Base-by-base conservation (phyloP, 108 stramenopile genomes). In the Cyclotella sp. region DNA sequence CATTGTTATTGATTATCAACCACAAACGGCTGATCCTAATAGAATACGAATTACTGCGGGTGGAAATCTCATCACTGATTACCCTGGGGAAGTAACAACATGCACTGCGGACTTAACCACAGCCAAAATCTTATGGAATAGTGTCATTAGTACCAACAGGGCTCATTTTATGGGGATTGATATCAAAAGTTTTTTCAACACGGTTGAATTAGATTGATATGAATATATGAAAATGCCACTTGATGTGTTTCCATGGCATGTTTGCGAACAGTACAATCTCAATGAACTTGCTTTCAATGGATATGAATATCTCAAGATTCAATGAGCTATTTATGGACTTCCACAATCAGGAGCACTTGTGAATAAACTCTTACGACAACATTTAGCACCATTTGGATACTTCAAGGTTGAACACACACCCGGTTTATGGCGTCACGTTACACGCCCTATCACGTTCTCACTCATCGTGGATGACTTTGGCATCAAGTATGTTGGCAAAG, bases 391-490 rank as follows among this genome's bases (percentile, higher is more conserved):
- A 21, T 12, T 61, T 68, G 84, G 84, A 22, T 85, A 85, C 41
- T 53, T 57, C n/a, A 28, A 43, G 40, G 72, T 68, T 21, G 46
- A 43, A 10, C 62, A 66, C 70, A 88, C 88, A 13, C 85, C 77
- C 15, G 87, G 87, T 15, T 54, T 88, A 14, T 88, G 70, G 71
- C 52, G 45, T 15, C 83, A 88, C 47, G 42, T 29, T 14, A 47
- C 65, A 6, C 63, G 76, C 7, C 71, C 68, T n/a, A 63, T 82
- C 0, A 19, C 30, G 18, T 88, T 86, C 62, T 49, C 84, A 0
- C 74, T 89, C 21, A 83, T 84, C 26, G 88, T 89, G 2, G 69
- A 70, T 40, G 85, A 89, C 44, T 89, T 89, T 73, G 84, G 81
- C 49, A 64, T 89, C 51, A 70, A 70, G 42, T 86, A 84, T 72